Conservation (phyloP, 1,284 basidiomycete species). For the Ustilago hordei region DNA sequence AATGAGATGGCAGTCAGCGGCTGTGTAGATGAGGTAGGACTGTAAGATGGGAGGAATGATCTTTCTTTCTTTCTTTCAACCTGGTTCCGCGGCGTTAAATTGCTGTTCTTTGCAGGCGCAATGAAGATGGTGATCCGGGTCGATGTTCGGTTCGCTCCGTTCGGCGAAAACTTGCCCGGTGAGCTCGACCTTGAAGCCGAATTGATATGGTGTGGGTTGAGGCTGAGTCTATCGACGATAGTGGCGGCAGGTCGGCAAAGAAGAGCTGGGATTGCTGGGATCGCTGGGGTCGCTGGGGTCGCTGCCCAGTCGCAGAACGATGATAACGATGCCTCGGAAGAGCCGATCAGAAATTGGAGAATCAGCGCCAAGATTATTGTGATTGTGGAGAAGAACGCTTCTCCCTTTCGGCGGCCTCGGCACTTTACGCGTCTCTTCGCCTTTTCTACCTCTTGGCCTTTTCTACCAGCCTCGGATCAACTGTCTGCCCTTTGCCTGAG, state of each 20-base stretch:
- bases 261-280: neutral
- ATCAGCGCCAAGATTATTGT: neutral
- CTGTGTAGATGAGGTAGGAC: neutral
- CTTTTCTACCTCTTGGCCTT: neutral
- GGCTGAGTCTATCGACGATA: neutral
- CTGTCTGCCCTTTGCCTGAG: neutral
- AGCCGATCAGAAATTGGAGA: neutral
- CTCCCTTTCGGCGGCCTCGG: neutral
- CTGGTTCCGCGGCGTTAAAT: neutral
- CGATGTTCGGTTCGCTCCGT: neutral
- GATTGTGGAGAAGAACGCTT: constrained; percentile 1
- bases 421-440: neutral
- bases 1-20: neutral
- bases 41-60: neutral
- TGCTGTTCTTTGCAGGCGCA: neutral
- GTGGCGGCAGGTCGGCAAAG: neutral
- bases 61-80: no score
- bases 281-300: neutral
- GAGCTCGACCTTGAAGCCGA: neutral
- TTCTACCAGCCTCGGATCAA: neutral
- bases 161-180: neutral
- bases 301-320: neutral
- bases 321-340: neutral
- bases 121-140: neutral
- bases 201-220: neutral